These are phyloP conservation scores for Aspergillus affinis DNA, from an alignment of 495 filamentous ascomycete species.

Conservation along the genomic window DNA sequence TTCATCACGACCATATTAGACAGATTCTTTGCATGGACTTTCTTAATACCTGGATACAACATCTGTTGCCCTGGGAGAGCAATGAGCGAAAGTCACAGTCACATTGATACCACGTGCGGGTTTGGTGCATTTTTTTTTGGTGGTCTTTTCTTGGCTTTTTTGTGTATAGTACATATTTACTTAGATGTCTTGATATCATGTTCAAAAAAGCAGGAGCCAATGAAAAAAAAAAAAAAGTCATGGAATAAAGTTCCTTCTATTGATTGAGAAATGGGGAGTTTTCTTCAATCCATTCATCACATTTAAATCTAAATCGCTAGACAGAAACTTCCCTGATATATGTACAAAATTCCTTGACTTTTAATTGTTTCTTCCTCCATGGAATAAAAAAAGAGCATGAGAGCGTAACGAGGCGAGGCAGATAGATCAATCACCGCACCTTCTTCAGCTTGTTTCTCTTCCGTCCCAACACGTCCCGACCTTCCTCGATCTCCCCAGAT, in stretches of 20 bases:
- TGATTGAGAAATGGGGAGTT: too few relatives aligned
- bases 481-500: constrained; percentile 84
- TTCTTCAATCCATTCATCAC: not conserved
- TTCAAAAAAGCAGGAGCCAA: not conserved
- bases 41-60: not conserved
- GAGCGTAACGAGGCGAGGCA: not conserved
- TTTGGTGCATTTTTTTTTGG: not conserved
- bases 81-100: not conserved
- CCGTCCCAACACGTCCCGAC: constrained; percentile 68
- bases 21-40: not conserved
- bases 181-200: not conserved
- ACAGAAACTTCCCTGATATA: not conserved
- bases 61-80: not conserved
- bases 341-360: not conserved
- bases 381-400: not conserved
- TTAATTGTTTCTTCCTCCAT: not conserved
- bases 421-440: constrained; percentile 29
- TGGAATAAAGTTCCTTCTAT: too few relatives aligned
- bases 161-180: not conserved
- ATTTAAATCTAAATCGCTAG: not conserved
- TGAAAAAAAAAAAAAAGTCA: too few relatives aligned
- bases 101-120: not conserved
- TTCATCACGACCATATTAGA: not conserved
- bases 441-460: constrained; percentile 49
- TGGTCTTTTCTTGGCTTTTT: not conserved